Base-by-base conservation (phyloP, 2,329 filamentous ascomycete genomes). In the Fusarium sp. region DNA sequence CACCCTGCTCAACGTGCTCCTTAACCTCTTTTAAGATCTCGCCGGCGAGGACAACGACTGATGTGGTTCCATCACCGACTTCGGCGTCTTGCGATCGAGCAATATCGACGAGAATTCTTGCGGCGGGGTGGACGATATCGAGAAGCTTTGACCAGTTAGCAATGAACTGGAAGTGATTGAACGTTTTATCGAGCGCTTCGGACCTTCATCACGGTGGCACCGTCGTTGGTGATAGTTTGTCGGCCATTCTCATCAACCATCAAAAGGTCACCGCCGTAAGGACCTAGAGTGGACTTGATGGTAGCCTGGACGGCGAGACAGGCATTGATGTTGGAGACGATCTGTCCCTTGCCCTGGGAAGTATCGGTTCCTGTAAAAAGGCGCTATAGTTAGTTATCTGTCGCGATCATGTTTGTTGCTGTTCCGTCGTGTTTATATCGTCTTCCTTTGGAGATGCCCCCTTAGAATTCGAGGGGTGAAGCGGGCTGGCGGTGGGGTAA, bases 171-270 rank as follows among this genome's bases (percentile, higher is more conserved):
- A 27, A 13, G 20, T n/a, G n/a, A 5, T 13, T 7, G 12, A 25
- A 27, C 42, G 50, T 27, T 42, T 22, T 38, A 18, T 47, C 13
- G 29, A 39, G 58, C 31, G 58, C 22, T 36, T 56, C 63, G 76
- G 82, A 94, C 93, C 91, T 98, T 98, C 96, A 99, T 99, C 70
- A 98, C 96, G 55, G 96, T 99, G 53, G 96, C 96, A 80, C 96
- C 96, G 86, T 99, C 96, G 84, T 99, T 99, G 78, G 96, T 99
- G 81, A 99, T 98, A 61, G 96, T 99, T 86, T 98, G 94, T 83
- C 86, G 92, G 82, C 96, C 96, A 87, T 98, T 98, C 83, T 91
- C 92, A 84, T 98, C 96, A 62, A 98, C 95, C 85, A 99, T 92
- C 82, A 99, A 88, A 81, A 98, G 86, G 85, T 99, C 96, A 79